Base-by-base conservation (phyloP, 208 protist species). In the Wallacemonas collosoma region DNA sequence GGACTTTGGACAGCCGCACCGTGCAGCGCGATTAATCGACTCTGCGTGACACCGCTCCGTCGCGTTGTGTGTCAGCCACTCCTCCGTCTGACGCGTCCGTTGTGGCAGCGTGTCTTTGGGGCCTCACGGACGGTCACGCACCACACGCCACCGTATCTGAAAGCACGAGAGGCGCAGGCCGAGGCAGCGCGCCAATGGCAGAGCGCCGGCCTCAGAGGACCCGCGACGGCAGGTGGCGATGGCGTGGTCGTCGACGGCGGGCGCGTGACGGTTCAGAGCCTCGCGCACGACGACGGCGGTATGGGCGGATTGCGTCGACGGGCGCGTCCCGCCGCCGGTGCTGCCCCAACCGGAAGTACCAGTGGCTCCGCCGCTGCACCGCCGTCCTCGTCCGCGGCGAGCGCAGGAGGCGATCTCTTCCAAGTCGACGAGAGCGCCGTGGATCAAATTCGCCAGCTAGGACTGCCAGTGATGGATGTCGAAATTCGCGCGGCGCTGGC, bases 211-310 rank as follows among this genome's bases (percentile, higher is more conserved):
- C 36, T 11, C 47, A 12, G 56, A 15, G 68, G 26, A 26, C 26
- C 26, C 26, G 26, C 26, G 26, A 26, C 45, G 36, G 44, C 38
- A 35, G 74, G 74, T 44, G 70, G 40, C 7, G 39, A 9, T 3
- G 56, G 41, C 11, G 47, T 8, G 61, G 66, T 65, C 11, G 44
- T 75, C 35, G 75, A 78, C 44, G 75, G 70, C 56, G 80, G 86
- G 14, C 82, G 83, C 15, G 82, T 84, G 53, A 73, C 81, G n/a
- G 75, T 90, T 36, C 74, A 90, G 39, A 90, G 81, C 61, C 64
- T 90, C 14, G 44, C 69, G 9, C 70, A 72, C 26, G 35, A 70
- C 47, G 9, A 68, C 51, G 60, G 69, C 36, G 17, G n/a, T 65
- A 71, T 47, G 73, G 72, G 60, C 40, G 73, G 62, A 57, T 17